Conservation (phyloP, 768 basidiomycete genomes). For the Tylopilus intermedius region DNA sequence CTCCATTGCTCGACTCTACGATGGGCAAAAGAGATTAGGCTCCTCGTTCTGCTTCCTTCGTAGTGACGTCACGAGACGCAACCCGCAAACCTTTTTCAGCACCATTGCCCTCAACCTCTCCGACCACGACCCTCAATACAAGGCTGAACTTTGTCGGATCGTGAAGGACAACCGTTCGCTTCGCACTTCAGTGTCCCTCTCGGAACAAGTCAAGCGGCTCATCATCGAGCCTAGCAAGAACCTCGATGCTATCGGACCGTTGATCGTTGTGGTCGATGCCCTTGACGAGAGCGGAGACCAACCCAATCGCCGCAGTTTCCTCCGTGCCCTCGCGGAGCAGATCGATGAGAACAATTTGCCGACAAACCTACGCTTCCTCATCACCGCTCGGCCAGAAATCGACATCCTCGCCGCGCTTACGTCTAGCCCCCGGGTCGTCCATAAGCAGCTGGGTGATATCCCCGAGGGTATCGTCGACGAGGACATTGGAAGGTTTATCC, state of each 20-base stretch:
- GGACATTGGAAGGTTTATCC: slow-evolving; percentile 15
- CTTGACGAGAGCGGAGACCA: slow-evolving; percentile 28
- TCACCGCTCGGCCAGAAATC: slow-evolving; percentile 26
- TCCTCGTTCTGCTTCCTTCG: slow-evolving; percentile 30
- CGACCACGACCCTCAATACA: slow-evolving; percentile 27
- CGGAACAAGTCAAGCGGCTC: slow-evolving; percentile 27
- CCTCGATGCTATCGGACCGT: slow-evolving; percentile 26
- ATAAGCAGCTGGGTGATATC: slow-evolving; percentile 15
- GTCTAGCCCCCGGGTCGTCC: slow-evolving; percentile 3
- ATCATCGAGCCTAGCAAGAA: slow-evolving; percentile 24
- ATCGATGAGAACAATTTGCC: slow-evolving; percentile 15
- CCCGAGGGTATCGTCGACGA: slow-evolving; percentile 10
- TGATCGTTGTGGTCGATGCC: slow-evolving; percentile 34
- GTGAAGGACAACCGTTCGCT: slow-evolving; percentile 23
- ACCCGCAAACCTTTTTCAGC: slow-evolving; percentile 27
- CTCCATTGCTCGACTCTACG: slow-evolving; percentile 25
- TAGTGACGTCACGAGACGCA: slow-evolving; percentile 11
- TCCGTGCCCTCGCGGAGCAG: slow-evolving; percentile 16
- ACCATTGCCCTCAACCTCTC: slow-evolving; percentile 33
- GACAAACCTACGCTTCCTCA: slow-evolving; percentile 20
- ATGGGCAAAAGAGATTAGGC: slow-evolving; percentile 26
- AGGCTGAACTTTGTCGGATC: slow-evolving; percentile 9
- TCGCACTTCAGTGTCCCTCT: slow-evolving; percentile 13
- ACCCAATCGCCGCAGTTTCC: slow-evolving; percentile 15
- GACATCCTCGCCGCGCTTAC: slow-evolving; percentile 16